A percentile compares a stretch with the other conserved stretches of the same genome.
Evolutionary conservation across 495 filamentous ascomycete species (phyloP).

Genomic region (Copromyces sp.): DNA sequence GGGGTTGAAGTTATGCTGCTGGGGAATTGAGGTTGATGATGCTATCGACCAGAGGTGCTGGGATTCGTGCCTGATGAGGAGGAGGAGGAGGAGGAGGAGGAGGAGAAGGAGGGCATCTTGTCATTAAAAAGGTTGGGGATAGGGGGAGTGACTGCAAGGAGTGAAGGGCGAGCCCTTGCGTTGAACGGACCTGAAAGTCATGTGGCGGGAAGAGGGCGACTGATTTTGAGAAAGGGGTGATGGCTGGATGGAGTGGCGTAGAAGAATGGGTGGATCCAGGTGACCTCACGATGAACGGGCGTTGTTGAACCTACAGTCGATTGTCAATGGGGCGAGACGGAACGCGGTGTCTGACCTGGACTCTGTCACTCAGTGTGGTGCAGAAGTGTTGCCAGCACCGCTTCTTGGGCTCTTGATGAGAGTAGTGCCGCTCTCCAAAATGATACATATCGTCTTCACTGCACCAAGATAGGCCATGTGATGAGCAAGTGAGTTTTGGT

Average conservation of each 20-base stretch:
- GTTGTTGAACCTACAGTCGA: no score
- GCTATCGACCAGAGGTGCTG: neutral
- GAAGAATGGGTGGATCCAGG: no score
- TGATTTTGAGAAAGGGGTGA: neutral
- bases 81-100: neutral
- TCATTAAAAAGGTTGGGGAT: neutral
- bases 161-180: neutral
- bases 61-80: neutral
- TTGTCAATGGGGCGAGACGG: no score
- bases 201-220: neutral
- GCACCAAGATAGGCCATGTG: neutral
- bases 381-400: neutral
- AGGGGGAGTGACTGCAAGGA: neutral
- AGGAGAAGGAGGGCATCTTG: neutral
- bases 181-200: neutral
- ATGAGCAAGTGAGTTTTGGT: neutral
- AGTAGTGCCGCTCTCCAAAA: neutral
- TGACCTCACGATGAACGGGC: no score
- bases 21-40: neutral
- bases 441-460: neutral
- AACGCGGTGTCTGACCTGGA: neutral
- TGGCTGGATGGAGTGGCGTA: no score
- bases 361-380: neutral
- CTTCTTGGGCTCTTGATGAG: neutral
- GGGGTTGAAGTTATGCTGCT: slow-evolving; percentile 15